Conservation (phyloP, 345 rosid species). For the Moricandia arvensis region DNA sequence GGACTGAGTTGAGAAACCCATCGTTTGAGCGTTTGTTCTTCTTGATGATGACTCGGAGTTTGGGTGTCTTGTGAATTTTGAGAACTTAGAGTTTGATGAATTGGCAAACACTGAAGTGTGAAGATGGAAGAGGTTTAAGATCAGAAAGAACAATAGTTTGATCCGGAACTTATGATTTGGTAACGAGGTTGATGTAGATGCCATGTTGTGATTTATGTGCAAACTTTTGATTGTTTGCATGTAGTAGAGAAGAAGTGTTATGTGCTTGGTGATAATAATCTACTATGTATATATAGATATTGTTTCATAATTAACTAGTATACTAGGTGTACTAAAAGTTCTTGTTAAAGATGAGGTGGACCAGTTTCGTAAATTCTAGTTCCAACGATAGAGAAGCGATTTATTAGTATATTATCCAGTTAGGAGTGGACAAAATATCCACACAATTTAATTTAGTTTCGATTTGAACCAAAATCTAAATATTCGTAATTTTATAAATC, state of each 20-base stretch:
- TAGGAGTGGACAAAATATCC: too few relatives aligned
- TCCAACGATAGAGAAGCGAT: not conserved
- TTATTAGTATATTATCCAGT: not conserved
- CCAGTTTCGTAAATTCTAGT: not conserved
- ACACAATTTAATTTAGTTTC: too few relatives aligned
- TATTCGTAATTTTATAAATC: too few relatives aligned
- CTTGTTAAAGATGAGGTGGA: slow-evolving; percentile 5
- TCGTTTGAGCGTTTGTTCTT: slow-evolving; percentile 19
- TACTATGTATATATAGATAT: slow-evolving; percentile 1
- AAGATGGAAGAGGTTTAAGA: slow-evolving; percentile 7
- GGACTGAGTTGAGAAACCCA: slow-evolving; percentile 38
- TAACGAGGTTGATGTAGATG: not conserved
- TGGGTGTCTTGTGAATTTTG: slow-evolving; percentile 25
- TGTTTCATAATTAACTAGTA: not conserved
- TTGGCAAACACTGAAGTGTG: slow-evolving; percentile 12
- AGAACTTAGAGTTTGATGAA: slow-evolving; percentile 25
- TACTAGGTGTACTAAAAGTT: slow-evolving; percentile 22
- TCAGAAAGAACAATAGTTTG: slow-evolving; percentile 5
- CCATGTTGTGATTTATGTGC: slow-evolving; percentile 26
- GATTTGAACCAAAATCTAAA: too few relatives aligned
- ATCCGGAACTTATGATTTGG: slow-evolving; percentile 1
- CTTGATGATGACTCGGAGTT: slow-evolving; percentile 12
- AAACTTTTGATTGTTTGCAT: slow-evolving; percentile 6
- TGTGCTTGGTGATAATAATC: slow-evolving; percentile 4
- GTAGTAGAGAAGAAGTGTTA: slow-evolving; percentile 22